Conservation (phyloP, 805 yeast genomes). For the Candida sphagnicola region DNA sequence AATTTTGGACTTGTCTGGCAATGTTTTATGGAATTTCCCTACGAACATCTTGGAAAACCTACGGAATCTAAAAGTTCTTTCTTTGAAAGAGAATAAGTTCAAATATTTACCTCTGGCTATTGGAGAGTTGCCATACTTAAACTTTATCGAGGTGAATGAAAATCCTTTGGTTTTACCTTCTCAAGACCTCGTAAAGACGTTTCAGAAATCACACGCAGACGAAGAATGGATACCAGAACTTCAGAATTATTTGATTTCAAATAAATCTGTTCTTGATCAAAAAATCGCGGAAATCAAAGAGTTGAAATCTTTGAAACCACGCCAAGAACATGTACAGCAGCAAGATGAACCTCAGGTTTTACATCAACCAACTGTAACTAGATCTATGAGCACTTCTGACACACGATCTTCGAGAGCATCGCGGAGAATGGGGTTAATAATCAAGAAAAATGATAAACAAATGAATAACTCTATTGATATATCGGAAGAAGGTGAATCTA, state of each 20-base stretch:
- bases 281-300: slow-evolving; percentile 19
- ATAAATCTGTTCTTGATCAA: slow-evolving; percentile 26
- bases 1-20: slow-evolving; percentile 62
- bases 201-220: slow-evolving; percentile 34
- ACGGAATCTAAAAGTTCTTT: slow-evolving; percentile 50
- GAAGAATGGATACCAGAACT: slow-evolving; percentile 44
- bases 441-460: slow-evolving; percentile 29
- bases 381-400: slow-evolving; percentile 30
- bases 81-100: slow-evolving; percentile 56
- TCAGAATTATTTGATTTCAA: slow-evolving; percentile 34
- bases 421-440: slow-evolving; percentile 72
- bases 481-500: slow-evolving; percentile 5
- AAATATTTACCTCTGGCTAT: slow-evolving; percentile 51
- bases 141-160: slow-evolving; percentile 55
- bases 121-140: slow-evolving; percentile 47
- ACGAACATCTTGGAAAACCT: slow-evolving; percentile 34
- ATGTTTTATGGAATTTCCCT: slow-evolving; percentile 49
- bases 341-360: slow-evolving; percentile 3
- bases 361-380: slow-evolving; percentile 14
- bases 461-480: slow-evolving; percentile 1
- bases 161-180: slow-evolving; percentile 59
- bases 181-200: slow-evolving; percentile 25
- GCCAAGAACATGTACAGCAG: slow-evolving; percentile 7
- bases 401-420: slow-evolving; percentile 61
- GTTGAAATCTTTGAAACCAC: slow-evolving; percentile 3